A percentile compares a stretch with the other conserved stretches of the same genome.
These are phyloP conservation scores for Omphalea diandra DNA, from an alignment of 441 rosid genomes.

Conservation along the genomic window DNA sequence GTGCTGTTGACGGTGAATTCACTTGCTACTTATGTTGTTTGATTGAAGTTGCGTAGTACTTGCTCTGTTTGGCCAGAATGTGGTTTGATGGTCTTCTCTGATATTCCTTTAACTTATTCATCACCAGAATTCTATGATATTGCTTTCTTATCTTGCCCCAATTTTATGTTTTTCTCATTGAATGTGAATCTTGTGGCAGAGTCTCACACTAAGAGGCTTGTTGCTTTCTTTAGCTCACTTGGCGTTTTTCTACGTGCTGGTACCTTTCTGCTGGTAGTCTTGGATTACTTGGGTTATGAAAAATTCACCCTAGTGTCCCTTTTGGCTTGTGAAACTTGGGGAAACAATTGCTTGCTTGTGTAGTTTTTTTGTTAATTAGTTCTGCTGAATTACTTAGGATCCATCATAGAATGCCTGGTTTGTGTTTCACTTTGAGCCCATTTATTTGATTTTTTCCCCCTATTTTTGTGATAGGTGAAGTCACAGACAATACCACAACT, in stretches of 20 bases:
- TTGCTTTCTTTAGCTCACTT: not conserved
- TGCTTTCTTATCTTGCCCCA: too few relatives aligned
- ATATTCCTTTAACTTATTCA: too few relatives aligned
- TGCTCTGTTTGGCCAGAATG: not conserved
- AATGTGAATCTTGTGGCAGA: too few relatives aligned
- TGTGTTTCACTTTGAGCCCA: not conserved
- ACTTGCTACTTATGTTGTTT: not conserved
- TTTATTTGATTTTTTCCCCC: conserved; percentile 1
- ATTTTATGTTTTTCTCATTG: too few relatives aligned
- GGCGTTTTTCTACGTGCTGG: not conserved
- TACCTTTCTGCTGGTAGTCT: not conserved
- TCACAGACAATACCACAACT: conserved; percentile 75
- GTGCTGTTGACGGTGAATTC: too few relatives aligned
- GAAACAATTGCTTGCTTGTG: not conserved
- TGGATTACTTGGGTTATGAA: not conserved
- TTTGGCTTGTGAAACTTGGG: not conserved
- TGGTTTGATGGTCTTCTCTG: not conserved
- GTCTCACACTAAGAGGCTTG: too few relatives aligned
- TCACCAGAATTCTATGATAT: too few relatives aligned
- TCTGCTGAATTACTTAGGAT: not conserved
- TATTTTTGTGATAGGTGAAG: conserved; percentile 55
- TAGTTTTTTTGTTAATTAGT: not conserved
- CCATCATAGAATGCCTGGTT: not conserved
- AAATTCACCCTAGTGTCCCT: not conserved
- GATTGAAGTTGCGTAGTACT: not conserved